Base-by-base conservation (phyloP, 257 asterid species). In the Solanum rostratum region DNA sequence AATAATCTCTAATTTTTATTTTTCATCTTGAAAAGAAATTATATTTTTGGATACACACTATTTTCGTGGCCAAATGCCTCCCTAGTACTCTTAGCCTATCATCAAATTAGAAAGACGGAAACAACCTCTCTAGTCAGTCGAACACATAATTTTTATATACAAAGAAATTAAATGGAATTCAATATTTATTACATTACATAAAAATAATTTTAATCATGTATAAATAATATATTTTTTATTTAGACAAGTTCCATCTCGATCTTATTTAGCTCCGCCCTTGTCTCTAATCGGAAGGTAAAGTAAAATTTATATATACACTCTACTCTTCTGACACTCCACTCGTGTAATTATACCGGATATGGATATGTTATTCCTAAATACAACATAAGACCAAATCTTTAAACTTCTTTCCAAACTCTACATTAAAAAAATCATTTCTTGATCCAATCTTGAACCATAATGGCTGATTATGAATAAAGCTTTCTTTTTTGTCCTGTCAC, bases 381-480 rank as follows among this genome's bases (percentile, higher is more conserved):
- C 7, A 74, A 46, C 24, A 24, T 46, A 8, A 46, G 54, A 74
- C 30, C 87, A 59, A 84, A 81, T 19, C 20, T 68, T 54, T 30
- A 19, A n/a, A 13, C 76, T 68, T 33, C 16, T 24, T 68, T 50
- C 30, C 20, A n/a, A 60, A 33, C 27, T 52, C 12, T 15, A 13
- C n/a, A 52, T 57, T 18, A 33, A 10, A 39, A 46, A 57, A 24
- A 46, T 5, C 16, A 27, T 78, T 70, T 24, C 45, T 16, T 76
- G 62, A 76, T 76, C 24, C 81, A 76, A 76, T 76, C 81, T 76
- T 50, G 63, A 71, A 27, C 63, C 82, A 50, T 27, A 78, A 78
- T 78, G 63, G 24, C 29, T 74, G 81, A 45, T 74, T 74, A 74
- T 22, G 59, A 43, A 45, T 73, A 73, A 20, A 63, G 18, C n/a